Evolutionary conservation across 2,329 filamentous ascomycete species (phyloP).

Genomic region (Claviceps spartinae): DNA sequence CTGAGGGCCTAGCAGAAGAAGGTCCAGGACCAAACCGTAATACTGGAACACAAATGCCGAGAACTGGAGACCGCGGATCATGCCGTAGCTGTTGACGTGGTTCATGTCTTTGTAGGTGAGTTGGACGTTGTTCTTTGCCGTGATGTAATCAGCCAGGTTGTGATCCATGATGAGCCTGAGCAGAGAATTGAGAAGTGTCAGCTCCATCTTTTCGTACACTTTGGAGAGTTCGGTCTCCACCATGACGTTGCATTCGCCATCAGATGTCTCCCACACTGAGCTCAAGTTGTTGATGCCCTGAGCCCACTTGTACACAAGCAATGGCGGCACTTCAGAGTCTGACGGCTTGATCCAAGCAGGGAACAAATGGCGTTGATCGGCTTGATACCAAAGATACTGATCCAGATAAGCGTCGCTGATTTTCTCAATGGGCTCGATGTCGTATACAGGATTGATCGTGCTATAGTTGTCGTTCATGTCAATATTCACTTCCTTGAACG

Average conservation of each 20-base stretch:
- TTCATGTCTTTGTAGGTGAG: conserved; percentile 99
- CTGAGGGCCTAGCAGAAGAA: conserved; percentile 82
- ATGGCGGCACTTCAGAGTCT: conserved; percentile 88
- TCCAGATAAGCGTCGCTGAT: conserved; percentile 98
- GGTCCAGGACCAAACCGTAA: conserved; percentile 89
- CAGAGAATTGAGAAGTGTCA: conserved; percentile 87
- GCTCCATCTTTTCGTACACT: conserved; percentile 97
- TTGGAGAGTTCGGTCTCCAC: conserved; percentile 98
- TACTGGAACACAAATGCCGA: conserved; percentile 98
- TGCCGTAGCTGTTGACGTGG: conserved; percentile 94
- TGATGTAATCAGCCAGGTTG: conserved; percentile 97
- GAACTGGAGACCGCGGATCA: conserved; percentile 96
- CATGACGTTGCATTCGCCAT: conserved; percentile 97
- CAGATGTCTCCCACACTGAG: conserved; percentile 83
- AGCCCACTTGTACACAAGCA: conserved; percentile 96
- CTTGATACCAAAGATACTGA: conserved; percentile 98
- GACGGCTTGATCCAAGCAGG: conserved; percentile 99
- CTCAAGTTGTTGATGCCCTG: conserved; percentile 98
- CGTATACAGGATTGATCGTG: conserved; percentile 97
- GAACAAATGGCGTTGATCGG: conserved; percentile 92
- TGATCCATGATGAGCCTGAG: conserved; percentile 97
- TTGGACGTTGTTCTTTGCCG: conserved; percentile 98
- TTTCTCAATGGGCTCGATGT: conserved; percentile 98
- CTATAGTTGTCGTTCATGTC: conserved; percentile 99
- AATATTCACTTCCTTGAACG: conserved; percentile 98